Percentiles rank a stretch among this genome's conserved stretches.
Evolutionary conservation across 2,329 filamentous ascomycete species (phyloP).

Genomic region (Elsinoe australis): DNA sequence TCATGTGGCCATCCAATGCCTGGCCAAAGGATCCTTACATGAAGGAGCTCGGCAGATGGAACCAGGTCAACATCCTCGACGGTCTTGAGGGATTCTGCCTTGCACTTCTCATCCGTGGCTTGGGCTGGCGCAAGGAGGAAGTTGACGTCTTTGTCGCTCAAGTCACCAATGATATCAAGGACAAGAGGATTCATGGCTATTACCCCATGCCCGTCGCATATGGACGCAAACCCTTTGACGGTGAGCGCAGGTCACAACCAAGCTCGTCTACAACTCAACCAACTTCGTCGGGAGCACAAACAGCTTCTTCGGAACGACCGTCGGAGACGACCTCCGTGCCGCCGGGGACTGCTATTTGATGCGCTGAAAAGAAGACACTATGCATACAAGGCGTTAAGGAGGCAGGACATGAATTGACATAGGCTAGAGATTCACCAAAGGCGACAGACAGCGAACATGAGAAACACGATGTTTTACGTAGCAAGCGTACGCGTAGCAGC

Average conservation of each 20-base stretch:
- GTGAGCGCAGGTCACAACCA: conserved; percentile 17
- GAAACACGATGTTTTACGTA: neutral
- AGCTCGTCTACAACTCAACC: neutral
- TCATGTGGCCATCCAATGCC: conserved; percentile 37
- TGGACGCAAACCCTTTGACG: conserved; percentile 28
- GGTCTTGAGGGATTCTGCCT: conserved; percentile 38
- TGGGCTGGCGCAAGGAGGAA: conserved; percentile 39
- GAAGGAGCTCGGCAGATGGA: conserved; percentile 45
- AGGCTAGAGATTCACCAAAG: neutral
- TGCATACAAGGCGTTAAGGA: too few relatives aligned
- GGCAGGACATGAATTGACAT: too few relatives aligned
- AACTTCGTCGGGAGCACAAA: neutral
- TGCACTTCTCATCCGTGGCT: conserved; percentile 35
- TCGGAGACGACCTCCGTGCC: conserved; percentile 1
- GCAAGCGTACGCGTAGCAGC: conserved; percentile 8
- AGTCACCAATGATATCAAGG: conserved; percentile 29
- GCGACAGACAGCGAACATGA: conserved; percentile 4
- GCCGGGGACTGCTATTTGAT: conserved; percentile 8
- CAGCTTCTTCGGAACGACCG: neutral
- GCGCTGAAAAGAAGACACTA: conserved; percentile 11
- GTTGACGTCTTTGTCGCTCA: conserved; percentile 37
- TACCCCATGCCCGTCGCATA: conserved; percentile 34
- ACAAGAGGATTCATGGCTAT: conserved; percentile 33
- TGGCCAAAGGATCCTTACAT: conserved; percentile 44
- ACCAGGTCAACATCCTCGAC: conserved; percentile 36